These are phyloP conservation scores for Melanogaster broomeanus DNA, from an alignment of 768 basidiomycete genomes.

Conservation along the genomic window DNA sequence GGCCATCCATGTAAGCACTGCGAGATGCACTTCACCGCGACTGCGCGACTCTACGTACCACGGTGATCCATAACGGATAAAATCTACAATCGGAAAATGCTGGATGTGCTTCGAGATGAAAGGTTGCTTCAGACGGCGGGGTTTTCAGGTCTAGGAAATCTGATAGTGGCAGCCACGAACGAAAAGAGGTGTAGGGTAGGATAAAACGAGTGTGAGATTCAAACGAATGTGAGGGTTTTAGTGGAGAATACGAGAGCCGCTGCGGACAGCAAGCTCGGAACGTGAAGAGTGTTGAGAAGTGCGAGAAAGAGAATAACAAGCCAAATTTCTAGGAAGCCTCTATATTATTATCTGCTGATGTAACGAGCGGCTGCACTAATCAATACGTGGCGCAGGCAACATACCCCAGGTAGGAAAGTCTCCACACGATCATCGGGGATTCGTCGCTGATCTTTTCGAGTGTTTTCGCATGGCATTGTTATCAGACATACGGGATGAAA, in stretches of 20 bases:
- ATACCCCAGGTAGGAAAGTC: constrained; percentile 27
- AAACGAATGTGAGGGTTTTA: constrained; percentile 30
- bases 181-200: not conserved
- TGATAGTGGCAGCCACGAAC: not conserved
- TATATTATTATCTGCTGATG: constrained; percentile 8
- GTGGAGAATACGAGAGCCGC: constrained; percentile 2
- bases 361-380: constrained; percentile 11
- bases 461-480: not conserved
- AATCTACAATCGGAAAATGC: not conserved
- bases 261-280: not conserved
- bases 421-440: no score
- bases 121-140: constrained; percentile 5
- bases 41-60: constrained; percentile 18
- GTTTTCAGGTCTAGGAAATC: constrained; percentile 6
- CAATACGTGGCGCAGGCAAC: constrained; percentile 25
- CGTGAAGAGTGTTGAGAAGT: constrained; percentile 4
- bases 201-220: constrained; percentile 25
- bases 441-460: not conserved
- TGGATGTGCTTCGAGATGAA: not conserved
- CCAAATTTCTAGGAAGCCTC: not conserved
- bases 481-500: not conserved
- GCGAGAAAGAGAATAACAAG: constrained; percentile 6
- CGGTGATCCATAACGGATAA: constrained; percentile 25
- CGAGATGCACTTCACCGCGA: not conserved
- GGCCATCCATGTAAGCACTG: constrained; percentile 6